phyloP scores from a whole-genome alignment of 1,284 basidiomycete genomes.

The Apiotrichum veenhuisii region DNA sequence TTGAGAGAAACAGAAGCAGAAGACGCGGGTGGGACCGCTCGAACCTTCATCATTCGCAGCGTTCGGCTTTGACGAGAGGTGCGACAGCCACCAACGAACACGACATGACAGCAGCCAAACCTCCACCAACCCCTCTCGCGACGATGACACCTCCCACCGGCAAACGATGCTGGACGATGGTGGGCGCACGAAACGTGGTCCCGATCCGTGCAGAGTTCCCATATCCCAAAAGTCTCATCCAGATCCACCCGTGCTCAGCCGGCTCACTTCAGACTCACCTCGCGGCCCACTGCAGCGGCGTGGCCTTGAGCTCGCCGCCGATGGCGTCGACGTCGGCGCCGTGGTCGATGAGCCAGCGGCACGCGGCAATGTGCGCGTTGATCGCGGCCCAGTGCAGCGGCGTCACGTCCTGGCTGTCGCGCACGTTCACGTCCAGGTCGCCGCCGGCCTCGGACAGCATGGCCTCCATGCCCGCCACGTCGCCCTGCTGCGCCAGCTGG shows the following conservation, averaged over 20 bases:
- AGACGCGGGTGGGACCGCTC: no score
- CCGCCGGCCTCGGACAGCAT: slow-evolving; percentile 64
- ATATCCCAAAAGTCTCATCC: no score
- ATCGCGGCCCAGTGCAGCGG: slow-evolving; percentile 92
- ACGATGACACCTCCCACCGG: no score
- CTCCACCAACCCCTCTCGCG: neutral
- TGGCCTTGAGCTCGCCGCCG: slow-evolving; percentile 92
- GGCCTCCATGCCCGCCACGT: slow-evolving; percentile 63
- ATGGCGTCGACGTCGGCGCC: slow-evolving; percentile 93
- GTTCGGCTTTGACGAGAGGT: no score
- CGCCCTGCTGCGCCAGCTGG: slow-evolving; percentile 80
- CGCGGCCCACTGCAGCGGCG: slow-evolving; percentile 97
- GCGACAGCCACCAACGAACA: no score
- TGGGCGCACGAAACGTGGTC: no score
- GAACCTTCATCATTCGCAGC: no score
- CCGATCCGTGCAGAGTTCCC: no score
- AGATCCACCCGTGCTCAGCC: no score
- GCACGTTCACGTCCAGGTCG: slow-evolving; percentile 67
- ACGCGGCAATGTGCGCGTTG: slow-evolving; percentile 48
- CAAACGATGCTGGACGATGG: no score
- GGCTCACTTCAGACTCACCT: slow-evolving; percentile 45
- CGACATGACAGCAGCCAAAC: no score
- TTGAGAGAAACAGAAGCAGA: no score
- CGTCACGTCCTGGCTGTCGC: slow-evolving; percentile 87
- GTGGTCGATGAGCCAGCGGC: slow-evolving; percentile 70